Conservation (phyloP, 768 basidiomycete genomes). For the Amanita pallidorosea region DNA sequence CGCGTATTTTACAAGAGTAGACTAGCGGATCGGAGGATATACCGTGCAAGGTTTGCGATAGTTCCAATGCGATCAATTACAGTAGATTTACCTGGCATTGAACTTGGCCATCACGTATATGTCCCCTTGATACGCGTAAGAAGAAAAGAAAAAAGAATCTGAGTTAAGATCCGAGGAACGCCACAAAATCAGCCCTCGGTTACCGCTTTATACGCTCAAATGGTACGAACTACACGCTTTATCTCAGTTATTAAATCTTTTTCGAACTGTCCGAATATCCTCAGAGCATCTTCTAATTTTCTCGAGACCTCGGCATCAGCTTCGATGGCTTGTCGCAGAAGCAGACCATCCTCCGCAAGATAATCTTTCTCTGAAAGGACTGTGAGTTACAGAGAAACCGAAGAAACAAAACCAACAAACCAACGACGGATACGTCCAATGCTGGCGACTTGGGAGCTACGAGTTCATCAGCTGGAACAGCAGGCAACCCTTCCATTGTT, state of each 20-base stretch:
- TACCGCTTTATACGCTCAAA: not conserved
- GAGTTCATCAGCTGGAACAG: conserved; percentile 8
- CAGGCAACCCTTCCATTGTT: conserved; percentile 19
- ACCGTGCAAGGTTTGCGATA: too few species aligned
- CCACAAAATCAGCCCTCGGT: not conserved
- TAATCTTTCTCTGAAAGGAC: conserved; percentile 16
- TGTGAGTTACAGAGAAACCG: not conserved
- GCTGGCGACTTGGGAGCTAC: not conserved
- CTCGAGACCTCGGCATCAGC: conserved; percentile 27
- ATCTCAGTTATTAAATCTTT: conserved; percentile 9
- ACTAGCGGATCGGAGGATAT: too few species aligned
- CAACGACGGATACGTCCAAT: not conserved
- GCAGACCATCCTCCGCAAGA: conserved; percentile 21
- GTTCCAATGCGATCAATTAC: too few species aligned
- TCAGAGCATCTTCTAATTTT: conserved; percentile 33
- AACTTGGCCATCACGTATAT: too few species aligned
- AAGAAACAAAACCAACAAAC: not conserved
- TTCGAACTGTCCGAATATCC: conserved; percentile 33
- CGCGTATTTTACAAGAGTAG: too few species aligned
- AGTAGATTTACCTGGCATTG: too few species aligned
- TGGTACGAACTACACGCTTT: not conserved
- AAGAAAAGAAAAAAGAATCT: too few species aligned
- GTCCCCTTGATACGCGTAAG: too few species aligned
- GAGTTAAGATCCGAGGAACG: too few species aligned
- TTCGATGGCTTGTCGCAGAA: conserved; percentile 24